A percentile compares a stretch with the other conserved stretches of the same genome.
phyloP scores from a whole-genome alignment of 108 stramenopile species.

The Schizochytrium sp. region DNA sequence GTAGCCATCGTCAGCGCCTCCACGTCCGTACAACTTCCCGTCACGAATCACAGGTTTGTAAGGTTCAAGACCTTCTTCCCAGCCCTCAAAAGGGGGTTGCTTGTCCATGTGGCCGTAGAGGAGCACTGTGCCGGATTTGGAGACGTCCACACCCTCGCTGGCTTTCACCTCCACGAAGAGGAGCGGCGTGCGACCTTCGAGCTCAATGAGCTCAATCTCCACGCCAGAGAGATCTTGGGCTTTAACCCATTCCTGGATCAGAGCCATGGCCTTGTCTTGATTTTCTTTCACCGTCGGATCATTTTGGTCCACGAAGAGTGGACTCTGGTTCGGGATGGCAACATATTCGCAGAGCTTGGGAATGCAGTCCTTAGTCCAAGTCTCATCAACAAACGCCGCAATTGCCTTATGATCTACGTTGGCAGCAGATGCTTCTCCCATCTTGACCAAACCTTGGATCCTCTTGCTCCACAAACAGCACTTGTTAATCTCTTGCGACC shows the following conservation, averaged over 20 bases:
- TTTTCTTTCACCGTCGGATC: constrained; percentile 18
- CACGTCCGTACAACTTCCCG: constrained; percentile 47
- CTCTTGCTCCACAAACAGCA: no score
- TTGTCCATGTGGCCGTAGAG: constrained; percentile 61
- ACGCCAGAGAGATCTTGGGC: constrained; percentile 16
- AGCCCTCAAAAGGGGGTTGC: constrained; percentile 61
- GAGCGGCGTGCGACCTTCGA: constrained; percentile 35
- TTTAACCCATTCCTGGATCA: constrained; percentile 39
- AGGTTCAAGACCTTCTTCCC: constrained; percentile 35
- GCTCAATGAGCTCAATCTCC: background rate
- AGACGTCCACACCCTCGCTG: constrained; percentile 33
- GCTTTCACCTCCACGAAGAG: constrained; percentile 34
- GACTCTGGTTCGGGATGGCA: constrained; percentile 29
- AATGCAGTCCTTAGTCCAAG: constrained; percentile 50
- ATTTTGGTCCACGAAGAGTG: constrained; percentile 36
- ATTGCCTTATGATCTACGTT: constrained; percentile 15
- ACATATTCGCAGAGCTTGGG: constrained; percentile 54
- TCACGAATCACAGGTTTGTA: constrained; percentile 37
- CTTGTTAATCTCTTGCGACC: no score
- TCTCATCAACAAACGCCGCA: constrained; percentile 7
- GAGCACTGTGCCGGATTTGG: constrained; percentile 39
- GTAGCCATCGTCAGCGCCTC: constrained; percentile 54
- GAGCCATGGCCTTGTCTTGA: constrained; percentile 57
- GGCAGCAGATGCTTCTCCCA: background rate
- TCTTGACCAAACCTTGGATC: no score